phyloP scores from a whole-genome alignment of 208 protist species.

The Lotmaria passim region DNA sequence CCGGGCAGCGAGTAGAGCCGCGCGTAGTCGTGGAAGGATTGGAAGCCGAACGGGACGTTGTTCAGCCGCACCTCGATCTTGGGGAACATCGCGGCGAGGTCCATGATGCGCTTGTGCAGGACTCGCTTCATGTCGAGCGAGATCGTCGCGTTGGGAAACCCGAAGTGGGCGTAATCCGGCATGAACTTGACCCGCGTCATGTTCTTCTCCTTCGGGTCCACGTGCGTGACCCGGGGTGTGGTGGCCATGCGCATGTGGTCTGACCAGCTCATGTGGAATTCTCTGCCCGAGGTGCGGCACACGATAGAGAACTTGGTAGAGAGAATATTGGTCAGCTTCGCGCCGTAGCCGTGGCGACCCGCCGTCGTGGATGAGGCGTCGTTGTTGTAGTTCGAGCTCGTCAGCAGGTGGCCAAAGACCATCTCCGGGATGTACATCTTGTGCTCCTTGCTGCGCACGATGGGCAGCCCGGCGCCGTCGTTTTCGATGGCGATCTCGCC shows the following conservation, averaged over 20 bases:
- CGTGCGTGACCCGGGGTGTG: constrained; percentile 86
- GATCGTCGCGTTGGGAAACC: constrained; percentile 68
- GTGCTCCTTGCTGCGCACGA: constrained; percentile 91
- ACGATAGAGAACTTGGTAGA: constrained; percentile 96
- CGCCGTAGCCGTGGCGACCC: constrained; percentile 97
- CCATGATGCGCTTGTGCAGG: constrained; percentile 92
- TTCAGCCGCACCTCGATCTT: constrained; percentile 96
- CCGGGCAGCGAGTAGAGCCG: constrained; percentile 71
- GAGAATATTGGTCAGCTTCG: constrained; percentile 99
- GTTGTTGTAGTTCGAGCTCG: constrained; percentile 98
- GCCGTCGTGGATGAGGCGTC: constrained; percentile 89
- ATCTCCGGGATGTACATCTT: constrained; percentile 97
- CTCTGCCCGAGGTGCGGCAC: constrained; percentile 87
- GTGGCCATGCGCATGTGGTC: constrained; percentile 97
- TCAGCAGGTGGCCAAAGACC: constrained; percentile 97
- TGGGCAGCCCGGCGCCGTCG: constrained; percentile 95
- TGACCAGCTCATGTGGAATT: constrained; percentile 95
- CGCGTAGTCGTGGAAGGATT: constrained; percentile 97
- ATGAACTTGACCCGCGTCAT: constrained; percentile 88
- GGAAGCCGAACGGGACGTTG: constrained; percentile 92
- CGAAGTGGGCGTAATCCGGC: constrained; percentile 91
- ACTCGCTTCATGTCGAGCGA: constrained; percentile 87
- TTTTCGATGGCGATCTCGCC: constrained; percentile 95
- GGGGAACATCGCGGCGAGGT: constrained; percentile 93
- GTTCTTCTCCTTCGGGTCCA: constrained; percentile 77